These are phyloP conservation scores for Anisodus acutangulus DNA, from an alignment of 257 asterid species.

Conservation along the genomic window DNA sequence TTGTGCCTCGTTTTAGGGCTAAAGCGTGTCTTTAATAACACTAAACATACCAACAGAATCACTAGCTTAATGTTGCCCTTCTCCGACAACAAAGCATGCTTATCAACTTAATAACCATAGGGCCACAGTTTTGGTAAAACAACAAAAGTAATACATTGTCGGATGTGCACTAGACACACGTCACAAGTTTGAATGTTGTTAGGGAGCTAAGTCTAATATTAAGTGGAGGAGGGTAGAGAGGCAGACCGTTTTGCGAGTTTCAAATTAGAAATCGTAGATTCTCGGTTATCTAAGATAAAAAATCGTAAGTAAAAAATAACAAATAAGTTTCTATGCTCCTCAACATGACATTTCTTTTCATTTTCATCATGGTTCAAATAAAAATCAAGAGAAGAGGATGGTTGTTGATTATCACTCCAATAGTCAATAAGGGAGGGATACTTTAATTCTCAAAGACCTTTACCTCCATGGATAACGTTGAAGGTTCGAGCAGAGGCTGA, in stretches of 20 bases:
- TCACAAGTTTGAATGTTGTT: neutral
- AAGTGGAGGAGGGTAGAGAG: neutral
- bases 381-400: neutral
- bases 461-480: neutral
- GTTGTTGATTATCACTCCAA: neutral
- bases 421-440: too few species aligned
- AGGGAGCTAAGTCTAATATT: neutral
- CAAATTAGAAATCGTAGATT: neutral
- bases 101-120: neutral
- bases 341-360: neutral
- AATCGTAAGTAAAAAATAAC: neutral
- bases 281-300: neutral
- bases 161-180: neutral
- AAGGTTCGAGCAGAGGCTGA: neutral
- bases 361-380: neutral
- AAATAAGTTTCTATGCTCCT: neutral
- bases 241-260: neutral
- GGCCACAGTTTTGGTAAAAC: neutral
- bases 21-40: too few species aligned
- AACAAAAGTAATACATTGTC: neutral
- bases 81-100: neutral
- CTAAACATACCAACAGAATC: neutral
- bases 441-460: neutral
- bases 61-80: neutral
- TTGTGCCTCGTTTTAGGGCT: too few species aligned